Evolutionary conservation across 306 rosid genomes (phyloP).

Genomic region (Trifolium pratense): DNA sequence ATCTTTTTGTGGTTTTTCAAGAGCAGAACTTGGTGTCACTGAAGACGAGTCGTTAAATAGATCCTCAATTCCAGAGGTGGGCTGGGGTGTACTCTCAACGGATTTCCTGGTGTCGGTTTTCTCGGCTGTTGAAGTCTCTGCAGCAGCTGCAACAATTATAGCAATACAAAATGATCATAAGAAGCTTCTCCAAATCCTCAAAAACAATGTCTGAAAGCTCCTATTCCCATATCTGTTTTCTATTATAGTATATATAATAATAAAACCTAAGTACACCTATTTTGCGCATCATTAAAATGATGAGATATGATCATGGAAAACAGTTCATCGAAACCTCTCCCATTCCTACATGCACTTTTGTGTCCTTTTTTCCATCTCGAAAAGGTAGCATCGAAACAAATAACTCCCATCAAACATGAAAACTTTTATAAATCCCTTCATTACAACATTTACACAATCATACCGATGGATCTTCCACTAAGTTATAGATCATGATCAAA

Average conservation of each 20-base stretch:
- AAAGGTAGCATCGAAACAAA: neutral
- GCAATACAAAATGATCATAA: conserved; percentile 20
- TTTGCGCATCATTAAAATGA: neutral
- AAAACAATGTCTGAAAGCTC: conserved; percentile 27
- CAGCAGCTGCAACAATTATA: conserved; percentile 71
- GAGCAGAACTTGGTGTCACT: conserved; percentile 47
- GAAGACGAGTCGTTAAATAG: conserved; percentile 71
- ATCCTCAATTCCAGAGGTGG: conserved; percentile 76
- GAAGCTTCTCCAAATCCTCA: conserved; percentile 33
- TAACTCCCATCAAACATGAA: neutral
- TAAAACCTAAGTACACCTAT: neutral
- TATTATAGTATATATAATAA: neutral
- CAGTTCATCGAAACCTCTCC: neutral
- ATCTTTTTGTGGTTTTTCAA: conserved; percentile 77
- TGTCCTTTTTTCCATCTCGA: neutral
- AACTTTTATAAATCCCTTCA: neutral
- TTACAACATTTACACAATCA: neutral
- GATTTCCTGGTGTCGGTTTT: conserved; percentile 57
- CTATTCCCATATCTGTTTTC: neutral
- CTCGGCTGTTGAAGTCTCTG: conserved; percentile 57
- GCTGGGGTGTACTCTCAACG: conserved; percentile 56
- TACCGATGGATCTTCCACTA: neutral
- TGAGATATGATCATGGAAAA: neutral
- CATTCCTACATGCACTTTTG: neutral
- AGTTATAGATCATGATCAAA: neutral